Evolutionary conservation across 2,329 filamentous ascomycete species (phyloP), one percentile per base, ranked within the genome.

Genomic region (Neonectria faginata): DNA sequence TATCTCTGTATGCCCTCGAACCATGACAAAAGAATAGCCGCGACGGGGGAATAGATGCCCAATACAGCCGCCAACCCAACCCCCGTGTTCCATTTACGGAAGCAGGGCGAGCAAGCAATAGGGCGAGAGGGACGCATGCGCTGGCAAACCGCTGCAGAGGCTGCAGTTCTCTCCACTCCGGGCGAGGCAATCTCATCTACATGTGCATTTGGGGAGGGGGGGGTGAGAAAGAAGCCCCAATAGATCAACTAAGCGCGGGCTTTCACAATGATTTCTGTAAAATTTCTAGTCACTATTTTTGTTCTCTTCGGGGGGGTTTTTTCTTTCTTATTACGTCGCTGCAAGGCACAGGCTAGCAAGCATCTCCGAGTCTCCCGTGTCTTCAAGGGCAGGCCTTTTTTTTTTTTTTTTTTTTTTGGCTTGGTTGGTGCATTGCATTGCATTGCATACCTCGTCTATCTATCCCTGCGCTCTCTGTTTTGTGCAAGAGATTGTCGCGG

Each of bases 111-210:
- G 18, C 6, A 16, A 36, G 20, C 20, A 45, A 45, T 22, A 25
- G 25, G 27, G 11, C 29, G n/a, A 11, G n/a, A 5, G n/a, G n/a
- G 48, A 31, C n/a, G n/a, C 48, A 51, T 36, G 48, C 48, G 48
- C 29, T 51, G 48, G 48, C 48, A 51, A 51, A 51, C 48, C 36
- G 48, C 48, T 51, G 48, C 48, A 51, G 47, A 20, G 18, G 27
- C 47, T 20, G 27, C 47, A 51, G 27, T 51, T 51, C 27, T 20
- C 47, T 51, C 47, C 47, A 51, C 47, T 50, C 31, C 16, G 47
- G 47, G 14, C 36, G 12, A 39, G 25, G 16, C 29, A 18, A 18
- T 31, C 27, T 51, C 29, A 31, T 31, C 12, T 31, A 31, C 22
- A 48, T 48, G 25, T 29, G 29, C 25, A 29, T 29, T 11, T 25